These are phyloP conservation scores for Microdochium bolleyi DNA, from an alignment of 2,329 filamentous ascomycete species.

Conservation along the genomic window DNA sequence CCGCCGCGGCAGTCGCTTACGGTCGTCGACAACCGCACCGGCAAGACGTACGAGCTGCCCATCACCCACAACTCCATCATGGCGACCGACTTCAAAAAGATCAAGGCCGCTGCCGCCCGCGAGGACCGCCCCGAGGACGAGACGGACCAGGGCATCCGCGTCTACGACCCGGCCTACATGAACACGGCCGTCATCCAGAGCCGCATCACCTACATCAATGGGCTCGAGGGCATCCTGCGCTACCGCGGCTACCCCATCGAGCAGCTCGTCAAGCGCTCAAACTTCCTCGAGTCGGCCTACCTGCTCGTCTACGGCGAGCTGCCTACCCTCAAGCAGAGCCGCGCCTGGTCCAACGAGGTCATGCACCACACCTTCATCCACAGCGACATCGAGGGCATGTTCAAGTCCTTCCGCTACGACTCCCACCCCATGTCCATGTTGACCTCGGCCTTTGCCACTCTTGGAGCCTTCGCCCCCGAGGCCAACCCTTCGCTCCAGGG, in stretches of 20 bases:
- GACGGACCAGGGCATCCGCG: slow-evolving; percentile 37
- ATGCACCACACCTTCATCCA: slow-evolving; percentile 43
- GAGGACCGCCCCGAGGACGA: slow-evolving; percentile 34
- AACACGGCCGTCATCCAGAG: slow-evolving; percentile 42
- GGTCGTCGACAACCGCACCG: slow-evolving; percentile 40
- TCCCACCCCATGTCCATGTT: slow-evolving; percentile 45
- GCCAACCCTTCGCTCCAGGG: slow-evolving; percentile 41
- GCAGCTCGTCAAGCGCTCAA: slow-evolving; percentile 38
- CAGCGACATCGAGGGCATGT: slow-evolving; percentile 40
- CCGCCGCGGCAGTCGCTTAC: slow-evolving; percentile 24
- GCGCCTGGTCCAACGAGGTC: slow-evolving; percentile 35
- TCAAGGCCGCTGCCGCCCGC: slow-evolving; percentile 24
- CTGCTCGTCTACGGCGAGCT: slow-evolving; percentile 44
- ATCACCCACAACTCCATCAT: slow-evolving; percentile 40
- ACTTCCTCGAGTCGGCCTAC: slow-evolving; percentile 40
- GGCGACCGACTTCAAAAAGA: slow-evolving; percentile 43
- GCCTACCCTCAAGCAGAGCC: slow-evolving; percentile 31
- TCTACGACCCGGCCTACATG: slow-evolving; percentile 44
- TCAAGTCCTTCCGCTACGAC: slow-evolving; percentile 42
- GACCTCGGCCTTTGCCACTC: slow-evolving; percentile 38
- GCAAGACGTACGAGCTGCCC: slow-evolving; percentile 37
- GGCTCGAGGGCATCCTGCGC: slow-evolving; percentile 39
- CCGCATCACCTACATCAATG: slow-evolving; percentile 45
- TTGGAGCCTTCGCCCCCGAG: slow-evolving; percentile 40
- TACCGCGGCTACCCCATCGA: slow-evolving; percentile 45